Evolutionary conservation across 148 eudicot species (phyloP).

Genomic region (Amaranthus palmeri): DNA sequence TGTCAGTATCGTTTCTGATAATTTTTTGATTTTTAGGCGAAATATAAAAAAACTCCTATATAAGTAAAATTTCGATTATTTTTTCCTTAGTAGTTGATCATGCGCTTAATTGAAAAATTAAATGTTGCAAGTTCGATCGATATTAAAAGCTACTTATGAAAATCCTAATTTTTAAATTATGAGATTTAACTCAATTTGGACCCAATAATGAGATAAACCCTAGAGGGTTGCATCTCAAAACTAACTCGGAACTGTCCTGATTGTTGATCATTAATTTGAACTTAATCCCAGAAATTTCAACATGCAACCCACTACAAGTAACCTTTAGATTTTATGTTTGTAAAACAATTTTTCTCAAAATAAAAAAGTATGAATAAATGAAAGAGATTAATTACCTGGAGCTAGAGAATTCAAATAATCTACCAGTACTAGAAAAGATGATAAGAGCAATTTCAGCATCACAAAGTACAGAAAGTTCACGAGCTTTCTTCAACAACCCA

Average conservation of each 20-base stretch:
- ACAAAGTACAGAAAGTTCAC: conserved; percentile 58
- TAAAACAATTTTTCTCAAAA: not conserved
- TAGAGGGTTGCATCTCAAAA: no score
- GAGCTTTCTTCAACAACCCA: conserved; percentile 68
- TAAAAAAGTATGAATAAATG: no score
- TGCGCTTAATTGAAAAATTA: not conserved
- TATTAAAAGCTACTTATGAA: no score
- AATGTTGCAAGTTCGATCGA: not conserved
- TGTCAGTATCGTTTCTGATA: no score
- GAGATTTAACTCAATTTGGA: no score
- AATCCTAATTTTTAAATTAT: no score
- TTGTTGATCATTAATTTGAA: not conserved
- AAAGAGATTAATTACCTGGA: conserved; percentile 31
- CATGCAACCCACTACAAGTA: not conserved
- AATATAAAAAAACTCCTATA: no score
- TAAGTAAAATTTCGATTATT: no score
- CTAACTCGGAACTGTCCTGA: no score
- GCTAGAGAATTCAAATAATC: conserved; percentile 57
- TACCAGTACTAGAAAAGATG: conserved; percentile 60
- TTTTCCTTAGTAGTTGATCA: no score
- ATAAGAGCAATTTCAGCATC: conserved; percentile 71
- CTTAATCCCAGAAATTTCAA: conserved; percentile 11
- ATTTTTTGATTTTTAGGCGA: no score
- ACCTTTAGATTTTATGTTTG: not conserved
- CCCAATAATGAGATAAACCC: no score